Base-by-base conservation (phyloP, 805 yeast genomes). In the Jamesozyma lodderae region DNA sequence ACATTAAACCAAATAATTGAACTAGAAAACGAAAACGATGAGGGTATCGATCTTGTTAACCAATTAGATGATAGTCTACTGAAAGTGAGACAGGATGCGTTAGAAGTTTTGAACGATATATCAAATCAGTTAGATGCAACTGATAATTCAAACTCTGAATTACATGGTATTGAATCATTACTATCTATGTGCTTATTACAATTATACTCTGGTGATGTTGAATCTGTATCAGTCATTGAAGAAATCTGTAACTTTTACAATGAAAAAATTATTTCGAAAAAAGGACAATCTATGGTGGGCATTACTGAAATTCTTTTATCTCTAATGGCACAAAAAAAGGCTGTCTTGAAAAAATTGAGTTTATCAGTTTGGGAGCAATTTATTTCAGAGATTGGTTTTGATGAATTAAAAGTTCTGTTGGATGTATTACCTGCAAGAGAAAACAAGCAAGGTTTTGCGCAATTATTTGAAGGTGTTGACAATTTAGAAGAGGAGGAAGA, bases 181-280 rank as follows among this genome's bases (percentile, higher is more conserved):
- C 73, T 83, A 40, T 80, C 95, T 0, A 75, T 83, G 72, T 79
- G 80, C 3, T 59, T 87, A 17, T 54, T 90, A 11, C 95, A 86
- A 56, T 67, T 88, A 24, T 87, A 79, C 53, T 65, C 77, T 38
- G 94, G 88, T 18, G 86, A 72, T 37, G 56, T 77, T 5, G 96
- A 90, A 43, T 79, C 95, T 1, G 73, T 82, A 6, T 67, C 75
- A 24, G 77, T 85, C 14, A 65, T 90, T 26, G 78, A 76, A 20
- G 97, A 90, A 54, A 60, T 90, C 35, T 44, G 48, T 29, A 62
- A 56, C 2, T 64, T 64, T 6, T 68, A 66, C 14, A 70, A 67
- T 9, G 47, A 42, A 43, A 52, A 55, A 16, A 19, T n/a, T 3
- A 62, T 59, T 18, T 64, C 66, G 3, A 33, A 61, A 11, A 19